Base-by-base conservation (phyloP, 2,329 filamentous ascomycete genomes). In the Berkeleyomyces basicola region DNA sequence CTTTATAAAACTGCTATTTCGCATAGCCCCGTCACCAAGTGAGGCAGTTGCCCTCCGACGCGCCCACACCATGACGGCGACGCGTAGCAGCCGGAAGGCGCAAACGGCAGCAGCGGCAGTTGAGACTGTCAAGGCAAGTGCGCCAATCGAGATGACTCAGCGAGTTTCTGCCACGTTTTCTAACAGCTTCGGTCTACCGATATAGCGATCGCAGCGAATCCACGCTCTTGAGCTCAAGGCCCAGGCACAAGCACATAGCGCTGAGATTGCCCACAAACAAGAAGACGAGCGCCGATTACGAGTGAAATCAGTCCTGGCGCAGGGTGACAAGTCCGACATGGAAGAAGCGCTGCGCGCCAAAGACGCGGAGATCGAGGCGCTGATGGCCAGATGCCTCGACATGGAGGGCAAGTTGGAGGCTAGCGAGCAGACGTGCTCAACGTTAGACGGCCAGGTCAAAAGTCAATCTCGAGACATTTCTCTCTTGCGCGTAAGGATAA, bases 201-300 rank as follows among this genome's bases (percentile, higher is more conserved):
- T 44, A 31, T 47, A 64, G 63, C 60, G 63, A 49, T 64, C 63
- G 33, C 31, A 59, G 51, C 51, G 67, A 64, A 66, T 63, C 23
- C 43, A 64, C 44, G 58, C 59, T 16, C 61, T 65, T n/a, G 53
- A 74, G 81, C 43, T 78, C 80, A 66, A 72, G 78, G 33, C 79
- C 90, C 61, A 88, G 95, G 70, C 74, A 87, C 65, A 82, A 82
- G 68, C 88, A 91, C 71, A 82, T 86, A 67, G 78, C 80, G 65
- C 86, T 43, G 81, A 88, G 61, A 76, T 85, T 9, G 78, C 95
- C 62, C 75, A 82, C 67, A 87, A 88, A 68, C 83, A 90, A 67
- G 91, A 97, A 71, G 82, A 85, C 65, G 77, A 82, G 46, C 84
- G 91, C 58, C 80, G 84, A 66, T 73, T 90, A 61, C 83, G 83